Evolutionary conservation across 192 early-diverging fungal genomes (phyloP).

Genomic region (Pilobolus umbonatus): DNA sequence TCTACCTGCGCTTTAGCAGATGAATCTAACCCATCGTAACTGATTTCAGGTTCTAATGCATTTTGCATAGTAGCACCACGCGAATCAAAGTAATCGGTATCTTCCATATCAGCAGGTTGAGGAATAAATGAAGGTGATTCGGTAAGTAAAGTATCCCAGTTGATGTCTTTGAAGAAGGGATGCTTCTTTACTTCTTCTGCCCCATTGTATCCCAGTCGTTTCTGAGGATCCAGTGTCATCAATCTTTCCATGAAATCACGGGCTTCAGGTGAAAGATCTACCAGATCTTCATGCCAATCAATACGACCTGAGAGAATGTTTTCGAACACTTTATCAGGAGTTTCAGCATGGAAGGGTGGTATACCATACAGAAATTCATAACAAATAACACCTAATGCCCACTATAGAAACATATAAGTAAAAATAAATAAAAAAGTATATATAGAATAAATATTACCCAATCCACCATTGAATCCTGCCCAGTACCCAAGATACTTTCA

Average conservation of each 20-base stretch:
- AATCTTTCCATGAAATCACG: constrained; percentile 76
- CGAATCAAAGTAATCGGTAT: constrained; percentile 93
- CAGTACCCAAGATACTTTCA: constrained; percentile 81
- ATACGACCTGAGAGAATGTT: constrained; percentile 75
- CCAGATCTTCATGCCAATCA: constrained; percentile 71
- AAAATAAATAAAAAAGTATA: constrained; percentile 5
- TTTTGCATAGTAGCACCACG: constrained; percentile 68
- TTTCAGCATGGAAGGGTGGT: constrained; percentile 80
- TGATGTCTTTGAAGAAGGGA: constrained; percentile 67
- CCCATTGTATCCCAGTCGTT: constrained; percentile 65
- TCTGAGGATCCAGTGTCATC: constrained; percentile 58
- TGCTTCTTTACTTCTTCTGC: constrained; percentile 75
- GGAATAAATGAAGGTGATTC: constrained; percentile 79
- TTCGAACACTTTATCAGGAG: constrained; percentile 78
- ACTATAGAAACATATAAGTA: constrained; percentile 40
- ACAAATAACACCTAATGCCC: constrained; percentile 85
- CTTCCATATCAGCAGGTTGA: constrained; percentile 66
- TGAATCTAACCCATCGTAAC: constrained; percentile 6
- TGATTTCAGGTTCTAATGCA: neutral
- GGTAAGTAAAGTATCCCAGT: constrained; percentile 63
- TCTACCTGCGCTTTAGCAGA: constrained; percentile 38
- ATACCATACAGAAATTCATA: constrained; percentile 83
- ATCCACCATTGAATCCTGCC: constrained; percentile 83
- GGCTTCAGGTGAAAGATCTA: constrained; percentile 71
- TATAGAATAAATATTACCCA: constrained; percentile 55